These are phyloP conservation scores for Sordariomycetes sp. DNA, from an alignment of 2,329 filamentous ascomycete species.

Conservation along the genomic window DNA sequence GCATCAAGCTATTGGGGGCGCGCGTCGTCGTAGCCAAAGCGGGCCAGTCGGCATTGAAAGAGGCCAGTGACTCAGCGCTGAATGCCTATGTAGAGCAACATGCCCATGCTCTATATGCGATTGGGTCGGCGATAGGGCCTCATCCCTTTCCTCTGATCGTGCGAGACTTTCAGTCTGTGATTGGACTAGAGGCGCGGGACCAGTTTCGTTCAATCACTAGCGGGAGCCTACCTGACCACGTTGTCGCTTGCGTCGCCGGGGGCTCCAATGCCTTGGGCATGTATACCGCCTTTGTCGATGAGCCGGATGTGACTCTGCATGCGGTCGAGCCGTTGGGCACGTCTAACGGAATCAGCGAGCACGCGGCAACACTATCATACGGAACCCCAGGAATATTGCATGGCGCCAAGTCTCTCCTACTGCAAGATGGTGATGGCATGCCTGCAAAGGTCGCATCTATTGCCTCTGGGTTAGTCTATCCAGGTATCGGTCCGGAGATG, in stretches of 20 bases:
- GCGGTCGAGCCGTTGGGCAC: slow-evolving; percentile 1
- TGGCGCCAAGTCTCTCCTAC: slow-evolving; percentile 1
- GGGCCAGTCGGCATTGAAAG: slow-evolving; percentile 63
- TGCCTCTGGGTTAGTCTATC: slow-evolving; percentile 2
- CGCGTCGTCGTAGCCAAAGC: slow-evolving; percentile 79
- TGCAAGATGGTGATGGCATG: slow-evolving; percentile 1
- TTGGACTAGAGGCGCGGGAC: slow-evolving; percentile 55
- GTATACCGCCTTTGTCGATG: slow-evolving; percentile 1
- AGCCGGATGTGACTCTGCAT: not conserved
- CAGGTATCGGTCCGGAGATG: slow-evolving; percentile 3
- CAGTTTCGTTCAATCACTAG: not conserved
- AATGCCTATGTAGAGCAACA: slow-evolving; percentile 80
- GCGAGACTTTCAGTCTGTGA: slow-evolving; percentile 84
- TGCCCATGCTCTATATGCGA: slow-evolving; percentile 61
- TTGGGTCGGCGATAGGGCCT: slow-evolving; percentile 84
- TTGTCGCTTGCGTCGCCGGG: slow-evolving; percentile 4
- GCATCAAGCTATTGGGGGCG: slow-evolving; percentile 84
- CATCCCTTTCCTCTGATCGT: slow-evolving; percentile 91
- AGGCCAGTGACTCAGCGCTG: slow-evolving; percentile 81
- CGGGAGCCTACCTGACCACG: slow-evolving; percentile 8
- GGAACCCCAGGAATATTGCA: slow-evolving; percentile 1
- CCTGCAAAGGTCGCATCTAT: not conserved
- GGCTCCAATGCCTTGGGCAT: slow-evolving; percentile 2
- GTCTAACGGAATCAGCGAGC: not conserved
- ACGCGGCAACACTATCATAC: slow-evolving; percentile 1